These are phyloP conservation scores for Penicillium diatomitis DNA, from an alignment of 495 filamentous ascomycete species.

Conservation along the genomic window DNA sequence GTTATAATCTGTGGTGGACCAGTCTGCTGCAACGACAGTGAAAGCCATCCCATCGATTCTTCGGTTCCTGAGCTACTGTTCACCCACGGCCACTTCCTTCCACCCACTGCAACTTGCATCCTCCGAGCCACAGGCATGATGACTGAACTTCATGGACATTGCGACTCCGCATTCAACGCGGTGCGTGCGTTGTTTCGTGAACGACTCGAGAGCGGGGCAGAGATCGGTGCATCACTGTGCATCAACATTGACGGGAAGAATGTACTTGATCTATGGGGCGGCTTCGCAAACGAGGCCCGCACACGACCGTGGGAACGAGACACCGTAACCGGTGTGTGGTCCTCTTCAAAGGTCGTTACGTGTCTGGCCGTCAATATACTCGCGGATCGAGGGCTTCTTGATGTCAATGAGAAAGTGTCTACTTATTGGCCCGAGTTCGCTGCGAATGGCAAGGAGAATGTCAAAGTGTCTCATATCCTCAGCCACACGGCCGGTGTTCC, in stretches of 20 bases:
- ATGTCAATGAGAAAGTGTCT: constrained; percentile 26
- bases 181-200: constrained; percentile 24
- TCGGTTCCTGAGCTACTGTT: not conserved
- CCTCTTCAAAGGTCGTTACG: constrained; percentile 31
- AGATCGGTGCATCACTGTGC: constrained; percentile 34
- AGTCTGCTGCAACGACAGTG: too few species aligned
- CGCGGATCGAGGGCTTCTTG: constrained; percentile 30
- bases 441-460: constrained; percentile 29
- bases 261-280: constrained; percentile 41
- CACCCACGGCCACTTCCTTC: not conserved
- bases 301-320: constrained; percentile 29
- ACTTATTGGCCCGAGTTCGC: constrained; percentile 41
- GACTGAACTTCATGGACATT: constrained; percentile 23
- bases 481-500: constrained; percentile 30
- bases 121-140: constrained; percentile 9
- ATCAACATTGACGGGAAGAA: constrained; percentile 33
- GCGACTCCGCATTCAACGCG: constrained; percentile 25
- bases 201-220: constrained; percentile 19
- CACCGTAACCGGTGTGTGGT: constrained; percentile 34
- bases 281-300: constrained; percentile 19
- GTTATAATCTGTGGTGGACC: too few species aligned
- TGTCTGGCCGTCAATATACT: constrained; percentile 29
- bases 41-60: not conserved
- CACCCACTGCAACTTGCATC: not conserved
- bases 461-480: constrained; percentile 33